These are phyloP conservation scores for Colletotrichum euphorbiae DNA, from an alignment of 2,329 filamentous ascomycete genomes.

Conservation along the genomic window DNA sequence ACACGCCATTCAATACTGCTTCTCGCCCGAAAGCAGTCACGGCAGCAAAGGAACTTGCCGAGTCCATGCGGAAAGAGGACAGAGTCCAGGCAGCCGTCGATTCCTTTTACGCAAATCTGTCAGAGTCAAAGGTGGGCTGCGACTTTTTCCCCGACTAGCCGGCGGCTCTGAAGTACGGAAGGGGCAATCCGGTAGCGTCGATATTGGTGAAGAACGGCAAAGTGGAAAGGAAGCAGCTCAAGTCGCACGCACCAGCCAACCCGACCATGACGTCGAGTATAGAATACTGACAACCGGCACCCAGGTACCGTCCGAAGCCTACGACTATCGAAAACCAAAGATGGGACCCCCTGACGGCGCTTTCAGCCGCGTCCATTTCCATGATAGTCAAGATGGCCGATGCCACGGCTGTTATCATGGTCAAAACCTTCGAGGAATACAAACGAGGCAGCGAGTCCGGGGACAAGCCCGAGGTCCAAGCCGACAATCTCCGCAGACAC, in stretches of 20 bases:
- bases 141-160: conserved; percentile 36
- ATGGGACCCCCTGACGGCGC: conserved; percentile 40
- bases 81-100: conserved; percentile 32
- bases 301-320: conserved; percentile 30
- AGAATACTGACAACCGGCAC: background rate
- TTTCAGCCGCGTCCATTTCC: conserved; percentile 38
- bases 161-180: conserved; percentile 19
- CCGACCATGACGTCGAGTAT: background rate
- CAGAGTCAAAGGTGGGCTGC: conserved; percentile 29
- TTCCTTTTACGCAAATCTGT: conserved; percentile 34
- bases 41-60: conserved; percentile 32
- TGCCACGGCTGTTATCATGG: conserved; percentile 33
- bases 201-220: conserved; percentile 32
- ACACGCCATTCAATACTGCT: conserved; percentile 26
- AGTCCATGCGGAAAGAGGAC: conserved; percentile 30
- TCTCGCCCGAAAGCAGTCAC: conserved; percentile 23
- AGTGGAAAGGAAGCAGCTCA: conserved; percentile 26
- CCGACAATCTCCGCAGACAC: conserved; percentile 9
- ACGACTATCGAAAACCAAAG: conserved; percentile 36
- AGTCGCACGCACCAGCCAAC: conserved; percentile 3
- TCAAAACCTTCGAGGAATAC: conserved; percentile 30
- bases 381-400: conserved; percentile 34
- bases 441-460: conserved; percentile 24
- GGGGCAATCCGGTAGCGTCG: conserved; percentile 22
- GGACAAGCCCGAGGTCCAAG: background rate